Conservation (phyloP, 2,329 filamentous ascomycete species). For the Diplodia seriata region DNA sequence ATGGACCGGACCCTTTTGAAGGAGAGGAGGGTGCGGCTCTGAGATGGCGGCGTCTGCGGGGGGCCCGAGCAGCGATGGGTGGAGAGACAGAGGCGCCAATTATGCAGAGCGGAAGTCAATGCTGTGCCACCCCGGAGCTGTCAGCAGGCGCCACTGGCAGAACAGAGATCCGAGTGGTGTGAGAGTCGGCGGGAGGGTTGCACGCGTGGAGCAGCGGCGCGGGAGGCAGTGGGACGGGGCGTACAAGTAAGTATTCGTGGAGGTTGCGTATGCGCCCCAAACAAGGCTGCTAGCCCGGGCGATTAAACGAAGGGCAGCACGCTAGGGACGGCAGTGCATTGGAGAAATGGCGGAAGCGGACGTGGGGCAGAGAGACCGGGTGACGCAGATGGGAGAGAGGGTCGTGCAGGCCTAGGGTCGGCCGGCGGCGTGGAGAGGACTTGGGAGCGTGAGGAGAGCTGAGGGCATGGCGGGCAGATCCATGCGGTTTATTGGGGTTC, state of each 20-base stretch:
- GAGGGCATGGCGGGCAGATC: constrained; percentile 23
- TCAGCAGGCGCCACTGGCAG: constrained; percentile 16
- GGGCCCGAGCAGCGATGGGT: constrained; percentile 16
- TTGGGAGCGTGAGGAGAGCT: constrained; percentile 8
- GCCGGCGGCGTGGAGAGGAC: constrained; percentile 14
- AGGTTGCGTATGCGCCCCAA: background rate
- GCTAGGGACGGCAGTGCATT: constrained; percentile 21
- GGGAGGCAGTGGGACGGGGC: constrained; percentile 6
- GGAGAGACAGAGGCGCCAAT: constrained; percentile 5
- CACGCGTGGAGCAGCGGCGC: constrained; percentile 23
- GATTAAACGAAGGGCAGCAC: background rate
- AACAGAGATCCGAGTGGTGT: constrained; percentile 11
- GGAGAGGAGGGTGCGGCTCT: constrained; percentile 17
- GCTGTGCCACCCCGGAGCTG: constrained; percentile 23
- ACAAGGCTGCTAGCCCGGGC: background rate
- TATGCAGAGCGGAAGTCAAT: constrained; percentile 12
- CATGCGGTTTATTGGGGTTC: constrained; percentile 29
- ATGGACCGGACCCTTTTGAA: background rate
- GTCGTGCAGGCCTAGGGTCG: constrained; percentile 14
- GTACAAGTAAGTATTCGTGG: constrained; percentile 13
- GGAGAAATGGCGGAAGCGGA: constrained; percentile 6
- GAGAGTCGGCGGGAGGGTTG: constrained; percentile 17
- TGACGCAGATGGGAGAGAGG: constrained; percentile 1
- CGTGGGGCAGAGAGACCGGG: background rate
- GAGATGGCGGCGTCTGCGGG: constrained; percentile 5